phyloP scores from a whole-genome alignment of 129 eudicot species.

The Artemisia argyi region DNA sequence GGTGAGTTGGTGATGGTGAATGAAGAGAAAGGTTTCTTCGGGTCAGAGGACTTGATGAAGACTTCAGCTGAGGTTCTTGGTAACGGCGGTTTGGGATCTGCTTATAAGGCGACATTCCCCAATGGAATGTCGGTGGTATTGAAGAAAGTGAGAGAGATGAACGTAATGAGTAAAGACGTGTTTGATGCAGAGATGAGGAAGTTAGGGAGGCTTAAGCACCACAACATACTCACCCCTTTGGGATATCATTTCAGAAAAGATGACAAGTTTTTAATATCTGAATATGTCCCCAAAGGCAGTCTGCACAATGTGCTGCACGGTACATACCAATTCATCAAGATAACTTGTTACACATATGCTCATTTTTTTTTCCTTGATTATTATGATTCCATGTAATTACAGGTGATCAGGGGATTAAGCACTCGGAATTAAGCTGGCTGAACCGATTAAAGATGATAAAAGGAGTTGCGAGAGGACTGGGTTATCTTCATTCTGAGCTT shows the following conservation, averaged over 20 bases:
- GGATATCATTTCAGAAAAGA: constrained; percentile 78
- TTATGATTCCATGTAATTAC: background rate
- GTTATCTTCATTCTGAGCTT: constrained; percentile 56
- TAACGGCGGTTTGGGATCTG: constrained; percentile 65
- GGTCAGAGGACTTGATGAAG: constrained; percentile 74
- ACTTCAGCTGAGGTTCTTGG: constrained; percentile 88
- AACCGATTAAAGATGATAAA: constrained; percentile 63
- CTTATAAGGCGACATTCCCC: constrained; percentile 65
- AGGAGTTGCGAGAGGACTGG: constrained; percentile 68
- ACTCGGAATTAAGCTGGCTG: constrained; percentile 60
- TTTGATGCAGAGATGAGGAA: constrained; percentile 55
- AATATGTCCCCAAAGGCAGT: constrained; percentile 68
- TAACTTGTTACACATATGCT: too few relatives aligned
- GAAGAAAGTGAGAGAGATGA: constrained; percentile 68
- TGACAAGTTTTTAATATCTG: constrained; percentile 69
- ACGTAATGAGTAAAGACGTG: constrained; percentile 50
- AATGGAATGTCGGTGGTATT: constrained; percentile 65
- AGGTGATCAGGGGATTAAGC: constrained; percentile 60
- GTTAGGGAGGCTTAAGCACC: constrained; percentile 55
- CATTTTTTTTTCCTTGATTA: too few relatives aligned
- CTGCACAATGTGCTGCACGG: constrained; percentile 67
- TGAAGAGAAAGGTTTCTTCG: constrained; percentile 58
- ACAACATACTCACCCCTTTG: constrained; percentile 58
- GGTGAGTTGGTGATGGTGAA: constrained; percentile 57
- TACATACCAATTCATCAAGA: constrained; percentile 14